These are phyloP conservation scores for Diplocarpon mali DNA, from an alignment of 2,329 filamentous ascomycete species.

Conservation along the genomic window DNA sequence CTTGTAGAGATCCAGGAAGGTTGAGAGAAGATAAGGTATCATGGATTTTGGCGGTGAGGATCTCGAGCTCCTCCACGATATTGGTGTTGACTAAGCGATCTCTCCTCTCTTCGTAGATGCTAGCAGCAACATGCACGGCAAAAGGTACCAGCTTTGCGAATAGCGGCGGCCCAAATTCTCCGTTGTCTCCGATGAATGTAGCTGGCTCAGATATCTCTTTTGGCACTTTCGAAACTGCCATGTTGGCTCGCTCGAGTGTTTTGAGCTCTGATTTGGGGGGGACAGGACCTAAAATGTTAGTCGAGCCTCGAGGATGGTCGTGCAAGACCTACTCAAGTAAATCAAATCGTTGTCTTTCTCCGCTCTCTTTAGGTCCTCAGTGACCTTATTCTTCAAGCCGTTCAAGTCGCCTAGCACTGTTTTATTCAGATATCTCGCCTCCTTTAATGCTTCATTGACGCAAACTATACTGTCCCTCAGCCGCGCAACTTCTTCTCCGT, in stretches of 20 bases:
- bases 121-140: constrained; percentile 87
- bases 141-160: constrained; percentile 92
- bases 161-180: constrained; percentile 71
- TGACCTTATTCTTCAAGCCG: constrained; percentile 68
- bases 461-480: constrained; percentile 73
- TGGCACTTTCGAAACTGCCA: constrained; percentile 72
- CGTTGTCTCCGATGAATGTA: constrained; percentile 67
- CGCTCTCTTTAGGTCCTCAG: constrained; percentile 80
- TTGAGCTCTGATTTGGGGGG: constrained; percentile 82
- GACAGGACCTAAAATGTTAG: constrained; percentile 49
- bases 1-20: constrained; percentile 84
- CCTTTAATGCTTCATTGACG: constrained; percentile 76
- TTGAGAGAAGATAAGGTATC: constrained; percentile 72
- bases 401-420: constrained; percentile 72
- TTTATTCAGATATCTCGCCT: constrained; percentile 72
- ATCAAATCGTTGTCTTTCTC: constrained; percentile 97
- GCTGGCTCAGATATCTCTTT: constrained; percentile 73
- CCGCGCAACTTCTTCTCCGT: constrained; percentile 88
- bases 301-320: not conserved
- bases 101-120: constrained; percentile 85
- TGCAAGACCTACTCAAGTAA: constrained; percentile 56
- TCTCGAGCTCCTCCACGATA: constrained; percentile 76
- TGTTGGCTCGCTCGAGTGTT: constrained; percentile 73
- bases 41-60: constrained; percentile 68
- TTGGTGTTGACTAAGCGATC: constrained; percentile 84